phyloP scores from a whole-genome alignment of 1,139 yeast genomes.

The Sugiyamaella novakii region DNA sequence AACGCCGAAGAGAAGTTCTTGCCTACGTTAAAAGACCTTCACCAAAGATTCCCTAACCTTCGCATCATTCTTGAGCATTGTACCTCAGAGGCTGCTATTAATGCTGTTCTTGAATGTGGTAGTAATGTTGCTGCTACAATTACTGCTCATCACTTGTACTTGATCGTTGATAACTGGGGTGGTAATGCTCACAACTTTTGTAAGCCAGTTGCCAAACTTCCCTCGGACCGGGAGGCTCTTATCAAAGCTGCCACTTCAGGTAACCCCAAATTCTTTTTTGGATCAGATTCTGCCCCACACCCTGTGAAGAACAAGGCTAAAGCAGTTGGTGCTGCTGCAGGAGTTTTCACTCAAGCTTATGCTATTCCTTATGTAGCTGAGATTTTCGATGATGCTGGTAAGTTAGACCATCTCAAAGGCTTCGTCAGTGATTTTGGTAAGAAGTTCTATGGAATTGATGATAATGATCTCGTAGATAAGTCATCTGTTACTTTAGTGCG shows the following conservation, averaged over 20 bases:
- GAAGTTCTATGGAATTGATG: slow-evolving; percentile 61
- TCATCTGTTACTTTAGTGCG: slow-evolving; percentile 43
- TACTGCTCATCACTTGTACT: slow-evolving; percentile 89
- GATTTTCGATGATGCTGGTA: slow-evolving; percentile 68
- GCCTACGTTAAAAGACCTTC: slow-evolving; percentile 85
- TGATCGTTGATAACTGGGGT: slow-evolving; percentile 95
- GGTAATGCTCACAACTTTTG: slow-evolving; percentile 94
- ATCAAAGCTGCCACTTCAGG: slow-evolving; percentile 90
- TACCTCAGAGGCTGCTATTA: slow-evolving; percentile 86
- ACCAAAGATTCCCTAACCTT: slow-evolving; percentile 78
- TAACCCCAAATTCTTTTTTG: slow-evolving; percentile 89
- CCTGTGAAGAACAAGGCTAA: slow-evolving; percentile 76
- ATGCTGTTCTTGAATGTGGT: slow-evolving; percentile 72
- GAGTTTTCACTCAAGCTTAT: slow-evolving; percentile 88
- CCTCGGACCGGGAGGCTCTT: slow-evolving; percentile 77
- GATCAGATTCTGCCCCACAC: slow-evolving; percentile 98
- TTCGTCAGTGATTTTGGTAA: slow-evolving; percentile 80
- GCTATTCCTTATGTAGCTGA: slow-evolving; percentile 86
- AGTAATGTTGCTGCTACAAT: slow-evolving; percentile 83
- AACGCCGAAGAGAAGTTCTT: slow-evolving; percentile 92
- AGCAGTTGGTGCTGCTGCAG: slow-evolving; percentile 90
- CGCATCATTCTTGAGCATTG: slow-evolving; percentile 93
- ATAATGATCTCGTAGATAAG: slow-evolving; percentile 38
- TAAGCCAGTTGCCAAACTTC: slow-evolving; percentile 96
- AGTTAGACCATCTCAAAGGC: slow-evolving; percentile 63